Evolutionary conservation across 2,329 filamentous ascomycete genomes (phyloP).

Genomic region (Fusarium anthophilum): DNA sequence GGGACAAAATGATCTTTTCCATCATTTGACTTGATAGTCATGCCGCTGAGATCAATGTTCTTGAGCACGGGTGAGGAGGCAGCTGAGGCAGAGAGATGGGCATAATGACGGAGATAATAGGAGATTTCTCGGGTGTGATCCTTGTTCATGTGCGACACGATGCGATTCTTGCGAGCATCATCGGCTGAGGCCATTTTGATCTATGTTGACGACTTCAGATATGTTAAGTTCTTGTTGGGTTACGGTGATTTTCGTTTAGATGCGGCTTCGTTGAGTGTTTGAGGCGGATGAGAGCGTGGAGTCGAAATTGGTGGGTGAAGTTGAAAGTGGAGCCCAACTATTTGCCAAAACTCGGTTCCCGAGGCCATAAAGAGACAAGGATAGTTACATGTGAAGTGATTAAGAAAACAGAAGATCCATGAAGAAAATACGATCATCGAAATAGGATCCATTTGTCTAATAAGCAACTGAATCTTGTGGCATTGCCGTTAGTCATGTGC

Average conservation of each 20-base stretch:
- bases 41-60: conserved; percentile 70
- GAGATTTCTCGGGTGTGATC: conserved; percentile 80
- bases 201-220: background rate
- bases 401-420: background rate
- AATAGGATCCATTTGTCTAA: background rate
- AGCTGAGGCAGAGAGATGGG: conserved; percentile 62
- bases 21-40: conserved; percentile 68
- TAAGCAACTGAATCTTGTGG: background rate
- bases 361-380: background rate
- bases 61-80: conserved; percentile 68
- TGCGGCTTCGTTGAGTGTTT: background rate
- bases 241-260: background rate
- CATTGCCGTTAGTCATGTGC: background rate
- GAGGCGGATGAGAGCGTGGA: background rate
- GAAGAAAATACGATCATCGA: background rate
- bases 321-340: conserved; percentile 34
- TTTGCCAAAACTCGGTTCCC: background rate
- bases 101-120: conserved; percentile 81
- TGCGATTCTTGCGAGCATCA: conserved; percentile 47
- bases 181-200: conserved; percentile 41
- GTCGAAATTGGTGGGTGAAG: conserved; percentile 12
- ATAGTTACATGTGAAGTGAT: conserved; percentile 1
- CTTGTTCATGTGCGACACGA: conserved; percentile 84
- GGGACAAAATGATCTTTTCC: conserved; percentile 62
- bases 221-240: background rate